phyloP scores from a whole-genome alignment of 2,329 filamentous ascomycete species.

The Ascosphaera aggregata region DNA sequence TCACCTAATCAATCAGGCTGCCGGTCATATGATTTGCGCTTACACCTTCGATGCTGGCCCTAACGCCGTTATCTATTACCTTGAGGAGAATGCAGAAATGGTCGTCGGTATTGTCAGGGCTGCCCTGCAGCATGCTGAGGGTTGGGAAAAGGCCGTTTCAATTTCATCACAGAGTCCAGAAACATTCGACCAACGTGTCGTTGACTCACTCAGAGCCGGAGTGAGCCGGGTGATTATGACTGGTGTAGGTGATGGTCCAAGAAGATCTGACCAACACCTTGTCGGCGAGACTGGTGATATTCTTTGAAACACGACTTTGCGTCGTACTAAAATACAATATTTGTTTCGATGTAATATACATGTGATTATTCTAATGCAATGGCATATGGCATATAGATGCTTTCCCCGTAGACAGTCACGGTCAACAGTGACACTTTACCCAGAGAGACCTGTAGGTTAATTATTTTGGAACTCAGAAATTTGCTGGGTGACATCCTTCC shows the following conservation, averaged over 20 bases:
- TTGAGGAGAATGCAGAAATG: conserved; percentile 47
- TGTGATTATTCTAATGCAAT: too few species aligned
- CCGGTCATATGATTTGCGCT: conserved; percentile 59
- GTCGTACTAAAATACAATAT: too few species aligned
- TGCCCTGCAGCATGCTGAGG: conserved; percentile 39
- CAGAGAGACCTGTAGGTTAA: too few species aligned
- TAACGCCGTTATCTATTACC: conserved; percentile 91
- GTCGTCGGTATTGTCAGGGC: conserved; percentile 61
- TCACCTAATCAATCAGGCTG: conserved; percentile 63
- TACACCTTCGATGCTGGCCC: conserved; percentile 97
- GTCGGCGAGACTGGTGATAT: conserved; percentile 41
- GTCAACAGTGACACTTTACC: too few species aligned
- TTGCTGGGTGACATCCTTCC: too few species aligned
- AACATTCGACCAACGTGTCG: conserved; percentile 28
- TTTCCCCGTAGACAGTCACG: too few species aligned
- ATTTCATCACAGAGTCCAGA: conserved; percentile 23
- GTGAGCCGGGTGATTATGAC: conserved; percentile 82
- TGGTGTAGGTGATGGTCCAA: conserved; percentile 69
- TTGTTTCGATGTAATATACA: too few species aligned
- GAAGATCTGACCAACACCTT: conserved; percentile 55
- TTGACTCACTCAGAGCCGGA: conserved; percentile 46
- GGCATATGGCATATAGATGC: too few species aligned
- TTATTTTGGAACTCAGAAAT: too few species aligned
- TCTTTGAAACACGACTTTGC: conserved; percentile 4
- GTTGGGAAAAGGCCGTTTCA: conserved; percentile 31